phyloP scores from a whole-genome alignment of 2,329 filamentous ascomycete genomes.

The Berkeleyomyces rouxiae region DNA sequence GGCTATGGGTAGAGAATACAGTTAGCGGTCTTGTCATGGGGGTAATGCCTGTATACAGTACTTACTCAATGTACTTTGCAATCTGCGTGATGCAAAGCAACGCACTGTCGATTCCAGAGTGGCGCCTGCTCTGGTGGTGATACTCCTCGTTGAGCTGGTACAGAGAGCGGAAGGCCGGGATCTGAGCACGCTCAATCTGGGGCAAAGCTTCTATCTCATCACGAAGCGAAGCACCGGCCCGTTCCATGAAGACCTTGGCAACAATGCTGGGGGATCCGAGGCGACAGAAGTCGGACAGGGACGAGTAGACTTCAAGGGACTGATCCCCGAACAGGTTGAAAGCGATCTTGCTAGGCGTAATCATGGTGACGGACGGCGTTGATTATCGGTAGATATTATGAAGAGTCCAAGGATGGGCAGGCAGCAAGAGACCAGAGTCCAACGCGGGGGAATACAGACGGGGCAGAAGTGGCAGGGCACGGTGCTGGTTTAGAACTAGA shows the following conservation, averaged over 20 bases:
- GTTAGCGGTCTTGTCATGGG: background rate
- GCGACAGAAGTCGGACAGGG: slow-evolving; percentile 39
- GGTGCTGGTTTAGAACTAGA: too few species aligned
- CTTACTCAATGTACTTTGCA: slow-evolving; percentile 52
- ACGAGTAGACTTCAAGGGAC: slow-evolving; percentile 48
- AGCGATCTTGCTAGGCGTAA: slow-evolving; percentile 24
- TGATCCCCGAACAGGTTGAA: slow-evolving; percentile 56
- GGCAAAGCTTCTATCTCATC: slow-evolving; percentile 43
- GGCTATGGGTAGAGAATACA: slow-evolving; percentile 21
- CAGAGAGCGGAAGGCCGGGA: slow-evolving; percentile 46
- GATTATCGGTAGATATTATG: background rate
- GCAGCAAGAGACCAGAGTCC: background rate
- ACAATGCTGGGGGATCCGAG: slow-evolving; percentile 31
- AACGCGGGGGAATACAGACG: background rate
- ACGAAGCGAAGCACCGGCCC: slow-evolving; percentile 38
- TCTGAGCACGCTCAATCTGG: slow-evolving; percentile 36
- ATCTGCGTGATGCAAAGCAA: slow-evolving; percentile 49
- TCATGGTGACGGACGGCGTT: slow-evolving; percentile 5
- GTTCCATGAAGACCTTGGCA: slow-evolving; percentile 44
- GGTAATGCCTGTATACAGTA: slow-evolving; percentile 13
- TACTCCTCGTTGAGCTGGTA: slow-evolving; percentile 50
- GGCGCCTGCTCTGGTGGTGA: slow-evolving; percentile 37
- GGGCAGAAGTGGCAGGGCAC: background rate
- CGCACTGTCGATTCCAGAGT: slow-evolving; percentile 46
- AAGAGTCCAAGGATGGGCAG: background rate